Evolutionary conservation across 176 grass and related monocot genomes (phyloP).

Genomic region (Hordeum marinum): DNA sequence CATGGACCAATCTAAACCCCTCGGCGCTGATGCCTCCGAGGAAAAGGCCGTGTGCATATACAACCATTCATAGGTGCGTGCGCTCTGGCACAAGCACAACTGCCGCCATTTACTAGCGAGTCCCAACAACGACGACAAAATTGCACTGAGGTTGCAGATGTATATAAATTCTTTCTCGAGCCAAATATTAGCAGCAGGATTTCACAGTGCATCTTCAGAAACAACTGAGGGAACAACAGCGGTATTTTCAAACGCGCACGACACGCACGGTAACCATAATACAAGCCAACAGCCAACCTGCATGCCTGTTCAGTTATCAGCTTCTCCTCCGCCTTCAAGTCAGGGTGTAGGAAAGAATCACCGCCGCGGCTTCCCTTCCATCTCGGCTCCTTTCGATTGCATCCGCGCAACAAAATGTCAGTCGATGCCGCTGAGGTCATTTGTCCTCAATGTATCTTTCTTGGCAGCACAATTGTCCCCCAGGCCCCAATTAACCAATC

Average conservation of each 20-base stretch:
- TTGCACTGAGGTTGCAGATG: not conserved
- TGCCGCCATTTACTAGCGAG: not conserved
- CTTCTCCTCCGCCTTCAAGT: slow-evolving; percentile 6
- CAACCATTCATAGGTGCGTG: too few species aligned
- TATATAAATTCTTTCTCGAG: not conserved
- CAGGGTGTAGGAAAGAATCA: slow-evolving; percentile 19
- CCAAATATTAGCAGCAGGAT: not conserved
- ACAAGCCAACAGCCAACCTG: slow-evolving; percentile 23
- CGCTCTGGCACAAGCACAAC: too few species aligned
- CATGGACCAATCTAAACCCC: too few species aligned
- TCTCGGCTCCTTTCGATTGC: not conserved
- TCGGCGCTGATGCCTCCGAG: too few species aligned
- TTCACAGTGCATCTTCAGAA: not conserved
- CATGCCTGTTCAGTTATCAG: not conserved
- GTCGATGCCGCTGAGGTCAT: not conserved
- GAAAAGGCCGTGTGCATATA: too few species aligned
- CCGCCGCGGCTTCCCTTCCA: not conserved
- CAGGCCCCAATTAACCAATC: slow-evolving; percentile 4
- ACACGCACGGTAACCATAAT: not conserved
- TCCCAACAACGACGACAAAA: not conserved
- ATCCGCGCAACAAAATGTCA: not conserved
- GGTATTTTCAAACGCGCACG: not conserved
- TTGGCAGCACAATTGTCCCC: slow-evolving; percentile 7
- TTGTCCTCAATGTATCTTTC: not conserved
- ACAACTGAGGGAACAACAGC: not conserved